These are phyloP conservation scores for Rhexocercosporidium sp. DNA, from an alignment of 2,329 filamentous ascomycete species.

Conservation along the genomic window DNA sequence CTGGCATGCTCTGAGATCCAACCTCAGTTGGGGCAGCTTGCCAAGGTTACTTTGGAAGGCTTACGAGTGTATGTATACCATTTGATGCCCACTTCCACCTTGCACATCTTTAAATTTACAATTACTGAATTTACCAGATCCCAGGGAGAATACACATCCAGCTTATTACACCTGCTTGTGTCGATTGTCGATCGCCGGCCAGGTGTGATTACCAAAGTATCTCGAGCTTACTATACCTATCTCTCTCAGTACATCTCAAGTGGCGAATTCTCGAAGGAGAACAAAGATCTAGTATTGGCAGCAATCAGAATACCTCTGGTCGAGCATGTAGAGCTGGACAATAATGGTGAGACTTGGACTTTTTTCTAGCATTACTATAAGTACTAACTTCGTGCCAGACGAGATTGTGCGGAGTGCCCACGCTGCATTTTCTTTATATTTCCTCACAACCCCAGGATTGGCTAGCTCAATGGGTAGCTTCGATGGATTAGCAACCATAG, in stretches of 20 bases:
- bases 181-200: constrained; percentile 31
- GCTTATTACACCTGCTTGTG: constrained; percentile 36
- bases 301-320: constrained; percentile 37
- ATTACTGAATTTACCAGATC: constrained; percentile 31
- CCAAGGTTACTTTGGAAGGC: constrained; percentile 33
- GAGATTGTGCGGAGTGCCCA: constrained; percentile 31
- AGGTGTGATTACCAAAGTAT: constrained; percentile 34
- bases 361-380: background rate
- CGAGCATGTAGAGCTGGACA: constrained; percentile 16
- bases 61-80: constrained; percentile 36
- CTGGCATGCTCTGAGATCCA: constrained; percentile 32
- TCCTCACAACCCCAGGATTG: constrained; percentile 41
- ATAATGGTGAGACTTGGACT: constrained; percentile 24
- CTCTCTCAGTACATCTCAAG: constrained; percentile 35
- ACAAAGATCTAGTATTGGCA: constrained; percentile 28
- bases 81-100: background rate
- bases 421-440: constrained; percentile 39
- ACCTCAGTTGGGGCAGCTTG: constrained; percentile 32
- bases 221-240: constrained; percentile 38
- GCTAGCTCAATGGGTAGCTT: constrained; percentile 31
- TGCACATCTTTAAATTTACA: background rate
- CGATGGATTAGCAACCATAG: constrained; percentile 31
- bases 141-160: constrained; percentile 24
- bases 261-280: constrained; percentile 12
- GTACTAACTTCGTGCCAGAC: constrained; percentile 27